Evolutionary conservation across 164 flowering plant species (phyloP).

Genomic region (Piper longum): DNA sequence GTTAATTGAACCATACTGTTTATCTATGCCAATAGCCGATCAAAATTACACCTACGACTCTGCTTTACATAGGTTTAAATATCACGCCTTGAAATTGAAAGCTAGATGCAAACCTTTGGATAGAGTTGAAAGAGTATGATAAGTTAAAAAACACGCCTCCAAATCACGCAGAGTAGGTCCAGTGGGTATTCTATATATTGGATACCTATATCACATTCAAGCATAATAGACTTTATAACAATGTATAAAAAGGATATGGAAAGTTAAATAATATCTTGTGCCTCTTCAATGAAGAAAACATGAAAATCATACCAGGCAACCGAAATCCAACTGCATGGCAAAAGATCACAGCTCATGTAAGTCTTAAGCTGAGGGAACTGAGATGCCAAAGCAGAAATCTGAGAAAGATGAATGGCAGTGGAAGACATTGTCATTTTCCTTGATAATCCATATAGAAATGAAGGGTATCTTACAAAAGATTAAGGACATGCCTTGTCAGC

Average conservation of each 20-base stretch:
- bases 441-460: not conserved
- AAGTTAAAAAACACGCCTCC: conserved; percentile 64
- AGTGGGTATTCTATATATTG: conserved; percentile 74
- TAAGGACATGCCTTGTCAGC: conserved; percentile 43
- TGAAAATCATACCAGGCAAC: conserved; percentile 50
- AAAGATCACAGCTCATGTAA: conserved; percentile 57
- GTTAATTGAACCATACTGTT: not conserved
- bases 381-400: conserved; percentile 42
- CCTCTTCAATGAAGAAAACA: too few species aligned
- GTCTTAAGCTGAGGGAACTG: conserved; percentile 36
- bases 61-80: not conserved
- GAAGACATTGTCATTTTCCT: not conserved
- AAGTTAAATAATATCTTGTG: not conserved
- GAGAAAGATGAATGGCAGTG: conserved; percentile 5
- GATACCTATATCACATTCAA: conserved; percentile 42
- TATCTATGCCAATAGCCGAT: not conserved
- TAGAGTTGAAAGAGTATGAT: conserved; percentile 48
- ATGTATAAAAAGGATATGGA: not conserved
- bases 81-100: conserved; percentile 7
- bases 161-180: conserved; percentile 54
- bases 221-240: not conserved
- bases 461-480: not conserved
- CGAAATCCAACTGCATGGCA: conserved; percentile 65
- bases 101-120: conserved; percentile 20
- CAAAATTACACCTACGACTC: not conserved